These are phyloP conservation scores for Limonium bicolor DNA, from an alignment of 148 eudicot species.

Conservation along the genomic window DNA sequence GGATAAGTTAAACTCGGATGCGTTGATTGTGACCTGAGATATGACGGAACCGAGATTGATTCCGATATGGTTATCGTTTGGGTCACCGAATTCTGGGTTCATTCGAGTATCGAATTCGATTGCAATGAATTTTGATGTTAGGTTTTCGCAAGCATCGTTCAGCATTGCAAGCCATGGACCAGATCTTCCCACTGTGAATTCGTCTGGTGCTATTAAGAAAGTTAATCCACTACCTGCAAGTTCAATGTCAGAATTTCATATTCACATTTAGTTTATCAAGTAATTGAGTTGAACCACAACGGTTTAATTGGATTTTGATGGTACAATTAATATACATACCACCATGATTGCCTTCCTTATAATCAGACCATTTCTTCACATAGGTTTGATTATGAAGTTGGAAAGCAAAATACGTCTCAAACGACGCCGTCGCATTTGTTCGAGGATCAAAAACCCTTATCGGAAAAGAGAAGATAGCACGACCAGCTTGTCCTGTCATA, in stretches of 20 bases:
- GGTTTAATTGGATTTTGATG: slow-evolving; percentile 1
- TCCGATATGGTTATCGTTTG: slow-evolving; percentile 74
- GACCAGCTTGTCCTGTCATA: slow-evolving; percentile 41
- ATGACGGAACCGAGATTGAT: slow-evolving; percentile 67
- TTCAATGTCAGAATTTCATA: not conserved
- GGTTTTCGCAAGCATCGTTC: slow-evolving; percentile 57
- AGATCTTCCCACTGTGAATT: slow-evolving; percentile 72
- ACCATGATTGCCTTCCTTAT: too few species aligned
- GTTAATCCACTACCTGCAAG: slow-evolving; percentile 57
- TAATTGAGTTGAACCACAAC: not conserved
- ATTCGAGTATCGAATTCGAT: slow-evolving; percentile 59
- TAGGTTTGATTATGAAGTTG: slow-evolving; percentile 21
- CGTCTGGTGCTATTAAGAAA: slow-evolving; percentile 61
- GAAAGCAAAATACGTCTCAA: slow-evolving; percentile 55
- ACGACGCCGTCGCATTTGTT: slow-evolving; percentile 43
- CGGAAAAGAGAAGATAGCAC: slow-evolving; percentile 50
- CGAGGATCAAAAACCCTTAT: slow-evolving; percentile 54
- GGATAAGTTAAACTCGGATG: slow-evolving; percentile 34
- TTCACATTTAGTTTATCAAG: not conserved
- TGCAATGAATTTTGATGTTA: slow-evolving; percentile 42
- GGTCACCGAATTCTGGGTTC: slow-evolving; percentile 59
- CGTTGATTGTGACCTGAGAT: slow-evolving; percentile 34
- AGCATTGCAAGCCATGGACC: slow-evolving; percentile 89
- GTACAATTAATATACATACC: not conserved
- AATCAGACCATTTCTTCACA: too few species aligned